Base-by-base conservation (phyloP, 768 basidiomycete species). In the Artomyces pyxidatus region DNA sequence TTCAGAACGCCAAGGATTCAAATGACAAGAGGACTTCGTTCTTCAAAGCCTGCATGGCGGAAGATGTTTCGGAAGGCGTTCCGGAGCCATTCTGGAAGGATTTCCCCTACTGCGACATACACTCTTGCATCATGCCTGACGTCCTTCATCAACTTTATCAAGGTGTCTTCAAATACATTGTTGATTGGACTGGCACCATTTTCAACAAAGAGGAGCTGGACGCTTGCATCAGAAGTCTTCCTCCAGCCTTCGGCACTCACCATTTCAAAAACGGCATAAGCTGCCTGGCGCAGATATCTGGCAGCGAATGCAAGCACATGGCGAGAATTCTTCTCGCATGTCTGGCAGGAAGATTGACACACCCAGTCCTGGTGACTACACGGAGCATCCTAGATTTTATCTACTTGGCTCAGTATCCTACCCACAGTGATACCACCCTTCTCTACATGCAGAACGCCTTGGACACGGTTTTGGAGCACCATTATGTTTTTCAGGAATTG, bases 301-400 rank as follows among this genome's bases (percentile, higher is more conserved):
- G 37, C 16, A 39, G 6, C 3, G 42, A 44, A n/a, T 16, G 17
- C 1, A 27, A 44, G 25, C 12, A 44, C 25, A 44, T 44, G 26
- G 25, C 26, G 6, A 6, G 26, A 5, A 16, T 30, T n/a, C 26
- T 44, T 3, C n/a, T 44, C 3, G 42, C 10, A 25, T 44, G 16
- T 17, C 26, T 44, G 11, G 17, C 30, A 1, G 42, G 28, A 11
- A 12, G 41, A 8, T 6, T 27, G 10, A 19, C 41, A 22, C 21
- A 19, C 22, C 6, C 21, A 0, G 45, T 57, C 3, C 21, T 60
- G 3, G 19, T 4, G 1, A 40, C 57, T 2, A 32, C 54, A 2
- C 52, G 49, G 0, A 51, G 57, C 1, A 30, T 57, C 0, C 42
- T 67, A 0, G 57, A 67, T 14, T 66, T 66, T 39, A 54, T 59